Base-by-base conservation (phyloP, 1,284 basidiomycete species). In the Coniferiporia weirii region DNA sequence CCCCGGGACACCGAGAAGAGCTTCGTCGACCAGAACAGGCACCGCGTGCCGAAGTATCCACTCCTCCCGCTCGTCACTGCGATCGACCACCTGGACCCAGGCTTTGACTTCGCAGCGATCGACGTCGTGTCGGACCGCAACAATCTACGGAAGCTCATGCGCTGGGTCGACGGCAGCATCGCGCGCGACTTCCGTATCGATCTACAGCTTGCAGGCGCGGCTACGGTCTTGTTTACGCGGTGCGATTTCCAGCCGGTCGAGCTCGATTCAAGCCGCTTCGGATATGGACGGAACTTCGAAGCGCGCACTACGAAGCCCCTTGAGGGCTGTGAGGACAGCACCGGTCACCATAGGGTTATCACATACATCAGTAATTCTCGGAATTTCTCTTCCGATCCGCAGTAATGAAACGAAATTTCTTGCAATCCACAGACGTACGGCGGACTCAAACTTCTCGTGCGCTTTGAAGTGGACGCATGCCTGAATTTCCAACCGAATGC, bases 121-220 rank as follows among this genome's bases (percentile, higher is more conserved):
- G 74, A 74, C 53, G 57, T 74, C 27, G 54, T 75, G 40, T 70
- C 73, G 4, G 71, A 75, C 56, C 67, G 73, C 45, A 74, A 75
- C 52, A 68, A 68, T 17, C 60, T 74, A 2, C 71, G 73, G 32
- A 76, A 74, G 55, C 59, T 76, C 46, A 48, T 76, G 17, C 68
- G 72, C 3, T 69, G 66, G 65, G 61, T 70, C 9, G 63, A 66
- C 12, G 53, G 61, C n/a, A 22, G 56, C 0, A 38, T n/a, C 0
- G 58, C 63, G 4, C 64, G 64, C 4, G 55, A 67, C 44, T 75
- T 74, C 54, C 68, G 75, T 12, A 75, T 76, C 53, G 74, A 74
- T n/a, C 7, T 72, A 1, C 72, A 73, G 38, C 20, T 70, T 40
- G 65, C 48, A 0, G 70, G 71, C 0, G 36, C 51, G 1, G 66